Percentiles rank a stretch among this genome's conserved stretches.
phyloP scores from a whole-genome alignment of 2,329 filamentous ascomycete species.

The Fusarium nematophilum region DNA sequence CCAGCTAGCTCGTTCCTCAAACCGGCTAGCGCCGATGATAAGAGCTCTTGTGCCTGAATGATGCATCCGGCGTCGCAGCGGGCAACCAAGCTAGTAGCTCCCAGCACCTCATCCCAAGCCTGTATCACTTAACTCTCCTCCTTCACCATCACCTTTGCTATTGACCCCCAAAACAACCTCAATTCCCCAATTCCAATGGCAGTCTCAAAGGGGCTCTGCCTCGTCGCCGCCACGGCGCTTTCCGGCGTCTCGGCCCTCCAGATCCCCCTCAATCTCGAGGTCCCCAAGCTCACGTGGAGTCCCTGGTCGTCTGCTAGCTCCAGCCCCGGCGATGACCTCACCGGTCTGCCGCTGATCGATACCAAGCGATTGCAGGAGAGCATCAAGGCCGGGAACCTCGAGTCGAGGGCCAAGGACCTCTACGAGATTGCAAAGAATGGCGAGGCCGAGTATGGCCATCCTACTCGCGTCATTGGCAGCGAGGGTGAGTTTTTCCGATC shows the following conservation, averaged over 20 bases:
- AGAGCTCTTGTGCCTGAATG: conserved; percentile 33
- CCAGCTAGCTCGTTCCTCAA: neutral
- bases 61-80: conserved; percentile 12
- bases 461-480: conserved; percentile 78
- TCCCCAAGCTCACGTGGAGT: conserved; percentile 32
- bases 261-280: conserved; percentile 36
- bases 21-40: conserved; percentile 28
- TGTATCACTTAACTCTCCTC: conserved; percentile 36
- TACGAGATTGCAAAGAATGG: conserved; percentile 71
- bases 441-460: conserved; percentile 71
- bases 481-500: conserved; percentile 56
- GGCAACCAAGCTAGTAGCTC: conserved; percentile 28
- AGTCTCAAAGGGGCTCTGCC: conserved; percentile 36
- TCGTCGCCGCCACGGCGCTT: conserved; percentile 44
- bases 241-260: conserved; percentile 43
- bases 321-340: conserved; percentile 29
- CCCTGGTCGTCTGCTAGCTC: conserved; percentile 29
- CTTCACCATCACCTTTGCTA: conserved; percentile 5
- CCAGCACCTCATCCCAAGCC: conserved; percentile 33
- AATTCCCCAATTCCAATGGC: conserved; percentile 27
- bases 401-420: conserved; percentile 69
- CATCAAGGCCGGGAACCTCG: conserved; percentile 67
- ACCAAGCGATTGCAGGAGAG: conserved; percentile 66
- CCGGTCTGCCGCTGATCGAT: conserved; percentile 58
- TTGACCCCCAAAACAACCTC: neutral